Evolutionary conservation across 2,329 filamentous ascomycete species (phyloP), one percentile per base, ranked within the genome.

Genomic region (Cladosporium velox): DNA sequence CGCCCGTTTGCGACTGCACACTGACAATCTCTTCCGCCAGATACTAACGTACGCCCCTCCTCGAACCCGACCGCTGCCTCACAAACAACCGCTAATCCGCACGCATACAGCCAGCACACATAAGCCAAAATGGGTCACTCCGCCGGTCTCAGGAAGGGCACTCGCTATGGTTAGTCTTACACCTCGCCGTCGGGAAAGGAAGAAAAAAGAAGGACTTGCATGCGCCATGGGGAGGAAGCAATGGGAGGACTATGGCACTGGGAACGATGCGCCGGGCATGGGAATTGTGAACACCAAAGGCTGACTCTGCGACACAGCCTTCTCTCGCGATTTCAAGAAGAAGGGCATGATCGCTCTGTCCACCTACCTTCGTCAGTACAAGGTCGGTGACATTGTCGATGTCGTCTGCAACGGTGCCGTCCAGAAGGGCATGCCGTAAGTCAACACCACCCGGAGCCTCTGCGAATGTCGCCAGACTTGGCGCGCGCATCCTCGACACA

Each of bases 371-470:
- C 90, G 89, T 83, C 88, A 91, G 81, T 98, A 96, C 91, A 92
- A 90, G 89, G 95, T 99, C 79, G 95, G 95, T 83, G 95, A 99
- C 80, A 97, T 98, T 77, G 95, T 99, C 79, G 95, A 99, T 82
- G 92, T 99, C 82, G 96, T 96, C 85, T 91, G 91, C 80, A 98
- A 99, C 87, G 95, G 93, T 90, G 95, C 93, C 79, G 91, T 96
- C 73, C 93, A 97, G 87, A 96, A 97, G 89, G 93, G 93, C 72
- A 77, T 77, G 75, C 64, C 63, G 91, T 95, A 86, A 89, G 90
- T 85, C 30, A 24, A 35, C 55, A 65, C 38, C 66, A 61, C 54
- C 38, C 47, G 62, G 52, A 67, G 32, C 54, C 66, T 59, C 26
- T 44, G 51, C 44, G 18, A 34, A 44, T 28, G 26, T 44, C 38